Percentiles rank a stretch among this genome's conserved stretches.
Evolutionary conservation across 2,329 filamentous ascomycete genomes (phyloP).

Genomic region (Xylaria sp.): DNA sequence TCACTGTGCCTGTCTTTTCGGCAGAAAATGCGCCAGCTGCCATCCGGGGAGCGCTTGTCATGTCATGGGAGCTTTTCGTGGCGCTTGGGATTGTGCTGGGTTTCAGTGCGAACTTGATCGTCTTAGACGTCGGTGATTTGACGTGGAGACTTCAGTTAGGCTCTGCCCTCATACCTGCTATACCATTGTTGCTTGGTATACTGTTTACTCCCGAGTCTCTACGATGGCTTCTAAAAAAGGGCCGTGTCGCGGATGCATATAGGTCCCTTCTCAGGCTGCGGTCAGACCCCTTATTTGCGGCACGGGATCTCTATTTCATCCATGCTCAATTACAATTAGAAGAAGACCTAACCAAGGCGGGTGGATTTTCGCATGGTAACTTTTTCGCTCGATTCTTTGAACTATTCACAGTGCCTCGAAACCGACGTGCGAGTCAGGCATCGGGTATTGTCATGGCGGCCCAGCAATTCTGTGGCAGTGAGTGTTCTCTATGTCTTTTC

Average conservation of each 20-base stretch:
- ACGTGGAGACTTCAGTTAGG: neutral
- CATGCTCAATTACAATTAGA: neutral
- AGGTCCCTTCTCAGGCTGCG: neutral
- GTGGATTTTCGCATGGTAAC: neutral
- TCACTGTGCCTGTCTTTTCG: neutral
- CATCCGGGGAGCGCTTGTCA: neutral
- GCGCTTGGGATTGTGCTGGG: neutral
- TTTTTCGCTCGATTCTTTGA: neutral
- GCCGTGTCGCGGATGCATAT: neutral
- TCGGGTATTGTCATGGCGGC: neutral
- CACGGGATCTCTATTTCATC: slow-evolving; percentile 1
- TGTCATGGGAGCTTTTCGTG: neutral
- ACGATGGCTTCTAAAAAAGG: neutral
- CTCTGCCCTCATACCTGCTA: neutral
- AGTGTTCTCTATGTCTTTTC: neutral
- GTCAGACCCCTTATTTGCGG: neutral
- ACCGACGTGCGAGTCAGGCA: neutral
- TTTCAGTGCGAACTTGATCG: neutral
- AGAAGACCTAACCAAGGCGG: neutral
- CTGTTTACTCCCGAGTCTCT: neutral
- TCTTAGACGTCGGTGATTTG: neutral
- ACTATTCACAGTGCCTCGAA: neutral
- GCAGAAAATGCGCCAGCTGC: neutral
- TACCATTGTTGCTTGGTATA: slow-evolving; percentile 4
- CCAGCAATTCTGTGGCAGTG: neutral